Evolutionary conservation across 2,329 filamentous ascomycete genomes (phyloP), one percentile per base, ranked within the genome.

Genomic region (Coniochaeta sp.): DNA sequence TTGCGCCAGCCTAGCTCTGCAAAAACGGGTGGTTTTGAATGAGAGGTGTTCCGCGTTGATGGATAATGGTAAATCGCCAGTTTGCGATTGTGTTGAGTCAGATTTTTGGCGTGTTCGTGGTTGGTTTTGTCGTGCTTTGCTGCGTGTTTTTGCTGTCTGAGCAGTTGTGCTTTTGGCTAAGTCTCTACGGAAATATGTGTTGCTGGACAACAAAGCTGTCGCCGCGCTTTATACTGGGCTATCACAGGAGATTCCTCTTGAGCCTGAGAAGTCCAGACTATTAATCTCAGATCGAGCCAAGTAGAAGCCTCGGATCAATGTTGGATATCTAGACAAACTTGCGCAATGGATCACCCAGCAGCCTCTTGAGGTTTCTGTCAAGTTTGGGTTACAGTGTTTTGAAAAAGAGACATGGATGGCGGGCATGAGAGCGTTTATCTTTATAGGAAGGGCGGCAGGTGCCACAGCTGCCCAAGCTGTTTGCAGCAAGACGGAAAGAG

Each of bases 1-100:
- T 97, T 62, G 61, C 74, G 66, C 50, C n/a, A 17, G 24, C 4
- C 47, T 28, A 52, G 19, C 47, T 52, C 47, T 9, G 47, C 26
- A 52, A 10, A 28, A 28, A 8, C 16, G 12, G 12, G 5, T n/a
- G 7, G 17, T 30, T 3, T 30, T 52, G 26, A 42, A 42, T 44
- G 55, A 10, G 42, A 36, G 32, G 22, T 24, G 19, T 26, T n/a
- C 38, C 16, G 38, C 17, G 38, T 26, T 47, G 42, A 26, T 26
- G 42, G 36, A 34, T 36, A 22, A 17, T 40, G 54, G 28, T 30
- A 52, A 40, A 17, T 58, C 32, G 19, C 38, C n/a, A 60, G 10
- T 42, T 52, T 26, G 30, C 40, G 30, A 42, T 28, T 7, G 28
- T 47, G 60, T 57, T 32, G 60, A 55, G 56, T 44, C 34, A 47